phyloP scores from a whole-genome alignment of 306 rosid species.

The Fragaria nilgerrensis region DNA sequence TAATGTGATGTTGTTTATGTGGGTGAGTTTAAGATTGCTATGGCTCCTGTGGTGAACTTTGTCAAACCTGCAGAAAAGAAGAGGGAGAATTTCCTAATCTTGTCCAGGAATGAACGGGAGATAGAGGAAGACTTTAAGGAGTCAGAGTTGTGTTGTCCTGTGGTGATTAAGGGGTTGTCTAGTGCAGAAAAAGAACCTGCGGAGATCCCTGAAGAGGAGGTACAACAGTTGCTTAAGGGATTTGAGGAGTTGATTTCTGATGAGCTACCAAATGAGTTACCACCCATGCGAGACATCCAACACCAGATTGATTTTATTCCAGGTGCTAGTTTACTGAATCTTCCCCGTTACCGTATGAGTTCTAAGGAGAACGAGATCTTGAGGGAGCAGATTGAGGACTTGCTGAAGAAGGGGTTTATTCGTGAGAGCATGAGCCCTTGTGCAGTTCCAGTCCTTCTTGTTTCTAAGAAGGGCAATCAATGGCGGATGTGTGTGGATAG shows the following conservation, averaged over 20 bases:
- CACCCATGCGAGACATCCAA: not conserved
- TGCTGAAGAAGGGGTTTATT: too few relatives aligned
- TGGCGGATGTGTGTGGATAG: not conserved
- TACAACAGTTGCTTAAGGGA: not conserved
- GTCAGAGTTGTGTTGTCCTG: accelerated
- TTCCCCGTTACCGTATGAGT: not conserved
- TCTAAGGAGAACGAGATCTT: too few relatives aligned
- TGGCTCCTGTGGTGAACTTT: not conserved
- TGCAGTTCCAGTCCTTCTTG: too few relatives aligned
- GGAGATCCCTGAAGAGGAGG: not conserved
- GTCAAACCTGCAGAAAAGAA: not conserved
- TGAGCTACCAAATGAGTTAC: not conserved
- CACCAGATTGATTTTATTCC: not conserved
- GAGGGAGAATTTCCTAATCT: not conserved
- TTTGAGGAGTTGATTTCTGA: not conserved
- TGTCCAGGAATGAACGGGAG: not conserved
- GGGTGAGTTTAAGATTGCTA: not conserved
- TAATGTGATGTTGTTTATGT: not conserved
- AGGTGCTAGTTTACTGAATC: not conserved
- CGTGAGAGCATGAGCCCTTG: too few relatives aligned
- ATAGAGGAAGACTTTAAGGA: not conserved
- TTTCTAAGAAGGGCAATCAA: too few relatives aligned
- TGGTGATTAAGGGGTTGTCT: not conserved
- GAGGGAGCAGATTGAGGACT: too few relatives aligned
- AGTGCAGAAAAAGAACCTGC: not conserved